phyloP scores from a whole-genome alignment of 2,329 filamentous ascomycete genomes.

The Eutypa lata region DNA sequence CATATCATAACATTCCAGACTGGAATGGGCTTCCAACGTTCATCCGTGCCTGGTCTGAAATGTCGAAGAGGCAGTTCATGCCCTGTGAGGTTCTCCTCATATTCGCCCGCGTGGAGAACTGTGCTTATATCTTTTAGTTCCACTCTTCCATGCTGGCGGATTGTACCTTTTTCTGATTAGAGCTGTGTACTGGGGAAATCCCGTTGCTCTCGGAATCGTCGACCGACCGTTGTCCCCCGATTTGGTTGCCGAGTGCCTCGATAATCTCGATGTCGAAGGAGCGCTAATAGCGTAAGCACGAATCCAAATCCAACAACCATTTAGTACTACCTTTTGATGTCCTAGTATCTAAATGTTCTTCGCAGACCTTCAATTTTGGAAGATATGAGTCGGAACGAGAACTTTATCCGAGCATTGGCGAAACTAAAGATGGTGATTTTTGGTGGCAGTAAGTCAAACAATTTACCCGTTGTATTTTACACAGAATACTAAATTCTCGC shows the following conservation, averaged over 20 bases:
- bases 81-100: conserved; percentile 13
- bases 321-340: too few species aligned
- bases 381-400: too few species aligned
- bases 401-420: too few species aligned
- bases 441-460: too few species aligned
- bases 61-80: conserved; percentile 12
- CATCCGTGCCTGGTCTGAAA: conserved; percentile 1
- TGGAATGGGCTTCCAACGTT: conserved; percentile 4
- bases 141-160: conserved; percentile 37
- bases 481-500: too few species aligned
- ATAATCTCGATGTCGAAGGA: conserved; percentile 23
- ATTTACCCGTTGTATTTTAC: too few species aligned
- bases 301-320: conserved; percentile 19
- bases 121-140: conserved; percentile 23
- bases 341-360: too few species aligned
- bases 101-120: too few species aligned
- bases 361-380: too few species aligned
- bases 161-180: conserved; percentile 15
- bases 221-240: conserved; percentile 34
- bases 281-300: conserved; percentile 30
- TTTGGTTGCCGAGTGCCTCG: conserved; percentile 28
- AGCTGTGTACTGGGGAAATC: conserved; percentile 28
- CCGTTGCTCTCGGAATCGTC: conserved; percentile 26
- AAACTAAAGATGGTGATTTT: too few species aligned
- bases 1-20: conserved; percentile 4